These are phyloP conservation scores for Fusarium sp. DNA, from an alignment of 2,329 filamentous ascomycete species.

Conservation along the genomic window DNA sequence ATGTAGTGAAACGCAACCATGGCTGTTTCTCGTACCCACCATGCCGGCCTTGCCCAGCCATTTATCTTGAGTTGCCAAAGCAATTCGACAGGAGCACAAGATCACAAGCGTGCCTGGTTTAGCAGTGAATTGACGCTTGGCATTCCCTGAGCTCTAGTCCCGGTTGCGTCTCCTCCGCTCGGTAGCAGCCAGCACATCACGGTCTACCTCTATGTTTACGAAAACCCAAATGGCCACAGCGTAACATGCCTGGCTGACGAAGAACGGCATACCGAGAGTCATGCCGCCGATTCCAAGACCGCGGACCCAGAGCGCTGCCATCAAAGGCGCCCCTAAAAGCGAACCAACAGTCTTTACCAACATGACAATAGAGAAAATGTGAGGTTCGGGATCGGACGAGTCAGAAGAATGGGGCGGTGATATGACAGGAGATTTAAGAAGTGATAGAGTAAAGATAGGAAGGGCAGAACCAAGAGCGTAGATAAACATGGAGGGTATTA, in stretches of 20 bases:
- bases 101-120: accelerated
- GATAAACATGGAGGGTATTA: conserved; percentile 55
- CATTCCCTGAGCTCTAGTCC: background rate
- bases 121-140: background rate
- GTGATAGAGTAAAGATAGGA: conserved; percentile 59
- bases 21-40: background rate
- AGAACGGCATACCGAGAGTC: conserved; percentile 40
- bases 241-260: conserved; percentile 39
- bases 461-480: conserved; percentile 60
- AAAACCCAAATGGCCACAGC: conserved; percentile 27
- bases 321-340: conserved; percentile 57
- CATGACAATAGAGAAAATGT: conserved; percentile 62
- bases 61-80: background rate
- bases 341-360: conserved; percentile 59
- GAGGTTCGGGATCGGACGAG: conserved; percentile 47
- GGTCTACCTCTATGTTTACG: background rate
- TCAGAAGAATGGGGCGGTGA: conserved; percentile 13
- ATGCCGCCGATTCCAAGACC: conserved; percentile 51
- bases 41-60: background rate
- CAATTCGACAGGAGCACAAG: too few species aligned
- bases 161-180: background rate
- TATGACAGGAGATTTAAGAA: conserved; percentile 56
- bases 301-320: conserved; percentile 58
- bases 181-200: background rate
- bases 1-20: background rate